Evolutionary conservation across 345 rosid species (phyloP).

Genomic region (Gossypium sturtianum): DNA sequence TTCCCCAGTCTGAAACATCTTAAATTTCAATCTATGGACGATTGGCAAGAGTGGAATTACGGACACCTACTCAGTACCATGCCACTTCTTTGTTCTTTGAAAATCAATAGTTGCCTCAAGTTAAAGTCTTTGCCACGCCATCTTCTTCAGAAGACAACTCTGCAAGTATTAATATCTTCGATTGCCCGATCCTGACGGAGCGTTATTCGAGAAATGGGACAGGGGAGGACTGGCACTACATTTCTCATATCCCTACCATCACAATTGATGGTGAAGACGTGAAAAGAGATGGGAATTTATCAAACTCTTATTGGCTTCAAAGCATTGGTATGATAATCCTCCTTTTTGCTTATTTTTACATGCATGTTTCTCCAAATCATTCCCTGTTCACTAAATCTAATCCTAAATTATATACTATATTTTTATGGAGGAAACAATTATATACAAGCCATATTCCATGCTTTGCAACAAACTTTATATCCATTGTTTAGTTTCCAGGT

Average conservation of each 20-base stretch:
- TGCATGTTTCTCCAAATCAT: neutral
- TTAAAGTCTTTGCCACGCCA: neutral
- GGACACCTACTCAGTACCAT: neutral
- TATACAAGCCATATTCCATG: neutral
- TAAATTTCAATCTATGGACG: neutral
- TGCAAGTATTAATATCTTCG: neutral
- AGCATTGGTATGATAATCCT: neutral
- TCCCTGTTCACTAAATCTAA: neutral
- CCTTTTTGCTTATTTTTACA: neutral
- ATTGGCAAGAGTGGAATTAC: neutral
- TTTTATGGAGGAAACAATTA: neutral
- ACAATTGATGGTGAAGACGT: constrained; percentile 4
- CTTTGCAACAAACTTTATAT: neutral
- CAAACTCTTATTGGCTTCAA: neutral
- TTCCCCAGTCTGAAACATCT: neutral
- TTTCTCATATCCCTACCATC: neutral
- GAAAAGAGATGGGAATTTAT: neutral
- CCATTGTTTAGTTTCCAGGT: neutral
- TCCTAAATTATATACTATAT: too few species aligned
- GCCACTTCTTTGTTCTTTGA: constrained; percentile 3
- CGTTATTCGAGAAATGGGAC: neutral
- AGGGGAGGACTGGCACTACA: neutral
- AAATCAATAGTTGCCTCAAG: neutral
- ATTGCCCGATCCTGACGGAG: neutral
- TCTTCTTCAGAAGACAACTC: neutral